phyloP scores from a whole-genome alignment of 2,329 filamentous ascomycete species.

The Calonectria leucothoes region DNA sequence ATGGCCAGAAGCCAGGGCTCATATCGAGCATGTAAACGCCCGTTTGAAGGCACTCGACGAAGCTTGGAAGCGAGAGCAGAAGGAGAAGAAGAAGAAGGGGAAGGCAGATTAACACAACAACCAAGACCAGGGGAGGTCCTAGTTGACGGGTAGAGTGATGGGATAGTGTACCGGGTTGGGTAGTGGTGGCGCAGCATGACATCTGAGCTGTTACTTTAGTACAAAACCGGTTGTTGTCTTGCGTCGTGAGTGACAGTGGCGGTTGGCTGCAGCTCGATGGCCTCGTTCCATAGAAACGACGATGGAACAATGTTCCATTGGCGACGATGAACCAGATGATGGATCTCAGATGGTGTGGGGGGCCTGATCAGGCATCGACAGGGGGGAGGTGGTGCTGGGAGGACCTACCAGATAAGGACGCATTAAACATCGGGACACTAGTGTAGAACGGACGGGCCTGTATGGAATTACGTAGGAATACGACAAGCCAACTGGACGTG shows the following conservation, averaged over 20 bases:
- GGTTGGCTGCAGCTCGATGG: background rate
- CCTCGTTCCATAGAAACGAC: background rate
- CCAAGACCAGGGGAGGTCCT: background rate
- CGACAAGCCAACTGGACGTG: background rate
- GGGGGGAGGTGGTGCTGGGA: background rate
- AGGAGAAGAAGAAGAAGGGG: conserved; percentile 34
- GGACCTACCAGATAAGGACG: conserved; percentile 4
- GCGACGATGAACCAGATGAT: background rate
- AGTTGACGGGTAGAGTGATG: background rate
- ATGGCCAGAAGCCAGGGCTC: conserved; percentile 52
- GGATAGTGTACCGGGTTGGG: background rate
- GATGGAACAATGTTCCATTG: background rate
- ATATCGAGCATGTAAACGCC: conserved; percentile 44
- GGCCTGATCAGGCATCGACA: conserved; percentile 16
- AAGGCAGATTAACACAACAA: background rate
- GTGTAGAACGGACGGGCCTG: background rate
- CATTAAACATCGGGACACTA: conserved; percentile 8
- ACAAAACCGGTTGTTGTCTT: background rate
- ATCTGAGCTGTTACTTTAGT: background rate
- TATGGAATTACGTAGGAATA: conserved; percentile 4
- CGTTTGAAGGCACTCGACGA: conserved; percentile 33
- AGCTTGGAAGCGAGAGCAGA: conserved; percentile 35
- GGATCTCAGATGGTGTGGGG: conserved; percentile 3
- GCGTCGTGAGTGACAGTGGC: background rate
- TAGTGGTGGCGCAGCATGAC: background rate